A percentile compares a stretch with the other conserved stretches of the same genome.
These are phyloP conservation scores for Eucalyptus marginata DNA, from an alignment of 345 rosid genomes.

Conservation along the genomic window DNA sequence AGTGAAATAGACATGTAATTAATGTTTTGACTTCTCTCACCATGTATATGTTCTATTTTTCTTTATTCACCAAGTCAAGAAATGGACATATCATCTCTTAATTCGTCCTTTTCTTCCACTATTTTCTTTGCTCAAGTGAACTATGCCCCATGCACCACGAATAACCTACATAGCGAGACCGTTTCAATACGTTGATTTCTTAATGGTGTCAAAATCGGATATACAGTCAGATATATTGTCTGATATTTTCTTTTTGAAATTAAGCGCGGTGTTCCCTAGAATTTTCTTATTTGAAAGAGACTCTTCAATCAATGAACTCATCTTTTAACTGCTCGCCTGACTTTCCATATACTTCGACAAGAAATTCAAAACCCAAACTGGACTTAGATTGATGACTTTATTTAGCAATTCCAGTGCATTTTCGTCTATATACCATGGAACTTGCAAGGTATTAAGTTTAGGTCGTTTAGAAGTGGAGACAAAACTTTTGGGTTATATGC, in stretches of 20 bases:
- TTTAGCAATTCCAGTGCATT: not conserved
- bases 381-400: not conserved
- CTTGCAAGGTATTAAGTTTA: not conserved
- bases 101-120: not conserved
- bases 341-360: not conserved
- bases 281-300: not conserved
- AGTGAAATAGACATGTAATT: too few relatives aligned
- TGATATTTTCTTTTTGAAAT: too few relatives aligned
- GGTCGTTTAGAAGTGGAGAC: not conserved
- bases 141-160: not conserved
- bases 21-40: too few relatives aligned
- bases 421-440: not conserved
- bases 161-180: not conserved
- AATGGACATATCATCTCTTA: not conserved
- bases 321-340: not conserved
- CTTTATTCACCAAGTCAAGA: not conserved
- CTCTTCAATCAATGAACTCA: not conserved
- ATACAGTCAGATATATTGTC: too few relatives aligned
- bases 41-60: too few relatives aligned
- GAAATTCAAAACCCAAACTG: not conserved
- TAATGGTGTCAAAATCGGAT: not conserved
- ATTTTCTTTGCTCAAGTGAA: not conserved
- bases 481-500: not conserved
- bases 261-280: not conserved
- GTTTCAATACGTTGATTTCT: not conserved